Evolutionary conservation across 1,284 basidiomycete genomes (phyloP).

Genomic region (Earliella scabrosa): DNA sequence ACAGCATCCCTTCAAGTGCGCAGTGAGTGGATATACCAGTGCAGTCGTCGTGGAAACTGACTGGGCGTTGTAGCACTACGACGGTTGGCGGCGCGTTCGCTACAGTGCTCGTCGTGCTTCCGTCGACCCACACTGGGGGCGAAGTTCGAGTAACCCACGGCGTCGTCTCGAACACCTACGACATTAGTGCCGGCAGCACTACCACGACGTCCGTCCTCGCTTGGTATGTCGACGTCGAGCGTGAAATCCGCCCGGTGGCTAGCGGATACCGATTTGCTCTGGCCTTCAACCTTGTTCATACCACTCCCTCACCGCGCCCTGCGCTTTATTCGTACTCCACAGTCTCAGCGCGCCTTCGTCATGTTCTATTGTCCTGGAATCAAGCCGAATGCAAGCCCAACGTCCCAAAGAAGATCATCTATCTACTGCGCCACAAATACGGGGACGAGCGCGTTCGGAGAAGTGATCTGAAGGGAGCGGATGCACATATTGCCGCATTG

Average conservation of each 20-base stretch:
- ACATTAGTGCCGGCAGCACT: constrained; percentile 35
- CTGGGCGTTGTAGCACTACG: constrained; percentile 33
- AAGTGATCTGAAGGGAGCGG: constrained; percentile 31
- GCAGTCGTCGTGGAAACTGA: too few relatives aligned
- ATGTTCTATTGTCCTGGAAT: too few relatives aligned
- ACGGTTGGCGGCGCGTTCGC: constrained; percentile 48
- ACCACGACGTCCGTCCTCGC: constrained; percentile 42
- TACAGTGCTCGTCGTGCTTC: constrained; percentile 46
- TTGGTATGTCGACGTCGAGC: constrained; percentile 49
- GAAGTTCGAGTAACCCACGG: constrained; percentile 44
- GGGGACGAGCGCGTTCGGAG: constrained; percentile 20
- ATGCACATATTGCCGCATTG: constrained; percentile 27
- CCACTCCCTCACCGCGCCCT: too few relatives aligned
- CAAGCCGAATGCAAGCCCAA: too few relatives aligned
- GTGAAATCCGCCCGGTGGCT: too few relatives aligned
- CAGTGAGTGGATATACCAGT: too few relatives aligned
- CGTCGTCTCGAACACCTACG: constrained; percentile 32
- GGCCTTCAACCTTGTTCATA: too few relatives aligned
- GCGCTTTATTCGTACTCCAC: too few relatives aligned
- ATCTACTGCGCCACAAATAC: constrained; percentile 34
- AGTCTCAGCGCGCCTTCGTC: too few relatives aligned
- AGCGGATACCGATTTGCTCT: too few relatives aligned
- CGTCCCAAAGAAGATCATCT: constrained; percentile 23
- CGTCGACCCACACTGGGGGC: constrained; percentile 48
- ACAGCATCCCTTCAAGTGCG: too few relatives aligned